Conservation (phyloP, 805 yeast genomes). For the Geotrichum ghanense region DNA sequence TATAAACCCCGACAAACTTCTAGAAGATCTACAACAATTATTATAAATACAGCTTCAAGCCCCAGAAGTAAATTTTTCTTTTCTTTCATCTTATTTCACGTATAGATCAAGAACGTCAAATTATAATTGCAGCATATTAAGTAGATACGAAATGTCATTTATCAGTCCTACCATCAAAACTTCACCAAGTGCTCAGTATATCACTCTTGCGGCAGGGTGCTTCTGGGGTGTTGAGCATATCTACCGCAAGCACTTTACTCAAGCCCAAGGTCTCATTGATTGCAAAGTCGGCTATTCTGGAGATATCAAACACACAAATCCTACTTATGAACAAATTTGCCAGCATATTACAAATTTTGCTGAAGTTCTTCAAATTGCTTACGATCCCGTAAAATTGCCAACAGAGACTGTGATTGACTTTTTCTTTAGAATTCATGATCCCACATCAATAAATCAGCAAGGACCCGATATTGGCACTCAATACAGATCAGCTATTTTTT, state of each 20-base stretch:
- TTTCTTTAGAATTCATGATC: constrained; percentile 90
- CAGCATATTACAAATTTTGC: constrained; percentile 68
- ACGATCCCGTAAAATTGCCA: constrained; percentile 54
- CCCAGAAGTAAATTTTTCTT: no score
- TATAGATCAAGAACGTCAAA: no score
- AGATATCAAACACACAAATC: constrained; percentile 39
- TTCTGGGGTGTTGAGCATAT: constrained; percentile 63
- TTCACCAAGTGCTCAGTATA: constrained; percentile 38
- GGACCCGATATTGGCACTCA: constrained; percentile 88
- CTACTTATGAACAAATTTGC: constrained; percentile 66
- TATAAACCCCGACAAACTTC: no score
- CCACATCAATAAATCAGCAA: constrained; percentile 71
- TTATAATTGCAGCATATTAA: no score
- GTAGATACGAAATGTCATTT: no score
- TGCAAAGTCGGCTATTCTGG: constrained; percentile 86
- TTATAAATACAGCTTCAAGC: no score
- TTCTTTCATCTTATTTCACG: no score
- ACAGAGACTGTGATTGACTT: constrained; percentile 61
- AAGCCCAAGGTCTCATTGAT: constrained; percentile 53
- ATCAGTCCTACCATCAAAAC: constrained; percentile 21
- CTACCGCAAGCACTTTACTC: constrained; percentile 55
- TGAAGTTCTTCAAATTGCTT: constrained; percentile 75
- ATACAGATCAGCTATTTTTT: constrained; percentile 74
- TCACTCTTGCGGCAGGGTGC: constrained; percentile 51
- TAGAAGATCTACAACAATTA: no score